Evolutionary conservation across 2,329 filamentous ascomycete species (phyloP).

Genomic region (Aspergillus neoniger): DNA sequence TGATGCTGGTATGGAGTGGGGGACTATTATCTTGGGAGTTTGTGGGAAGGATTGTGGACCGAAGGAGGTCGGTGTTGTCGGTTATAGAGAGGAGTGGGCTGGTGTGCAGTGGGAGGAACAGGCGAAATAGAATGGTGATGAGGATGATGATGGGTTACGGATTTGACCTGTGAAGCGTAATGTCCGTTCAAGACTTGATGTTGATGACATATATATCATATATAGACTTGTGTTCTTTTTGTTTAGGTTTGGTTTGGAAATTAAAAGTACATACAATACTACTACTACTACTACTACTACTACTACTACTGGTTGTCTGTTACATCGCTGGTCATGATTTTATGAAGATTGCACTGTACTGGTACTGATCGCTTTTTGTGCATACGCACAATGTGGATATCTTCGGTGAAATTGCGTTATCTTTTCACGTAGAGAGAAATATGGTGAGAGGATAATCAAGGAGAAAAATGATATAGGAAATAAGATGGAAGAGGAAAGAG

Average conservation of each 20-base stretch:
- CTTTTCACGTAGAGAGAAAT: neutral
- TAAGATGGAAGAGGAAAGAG: constrained; percentile 1
- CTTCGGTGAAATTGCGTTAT: neutral
- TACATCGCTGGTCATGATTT: neutral
- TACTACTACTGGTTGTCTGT: too few species aligned
- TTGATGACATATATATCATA: constrained; percentile 21
- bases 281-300: too few species aligned
- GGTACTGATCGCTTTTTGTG: neutral
- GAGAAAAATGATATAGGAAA: neutral
- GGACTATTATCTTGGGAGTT: constrained; percentile 83
- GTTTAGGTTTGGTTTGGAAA: too few species aligned
- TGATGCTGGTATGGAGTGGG: constrained; percentile 94
- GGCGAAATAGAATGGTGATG: constrained; percentile 15
- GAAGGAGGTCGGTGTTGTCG: constrained; percentile 63
- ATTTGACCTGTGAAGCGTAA: neutral
- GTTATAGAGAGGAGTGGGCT: constrained; percentile 93
- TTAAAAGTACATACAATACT: neutral
- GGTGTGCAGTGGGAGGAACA: constrained; percentile 96
- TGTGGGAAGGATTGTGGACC: constrained; percentile 78
- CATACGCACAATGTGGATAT: neutral
- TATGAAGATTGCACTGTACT: neutral
- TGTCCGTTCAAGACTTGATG: constrained; percentile 17
- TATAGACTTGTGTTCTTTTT: neutral
- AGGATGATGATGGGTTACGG: neutral
- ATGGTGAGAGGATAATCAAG: neutral